Base-by-base conservation (phyloP, 2,329 filamentous ascomycete species). In the Lomentospora prolificans region DNA sequence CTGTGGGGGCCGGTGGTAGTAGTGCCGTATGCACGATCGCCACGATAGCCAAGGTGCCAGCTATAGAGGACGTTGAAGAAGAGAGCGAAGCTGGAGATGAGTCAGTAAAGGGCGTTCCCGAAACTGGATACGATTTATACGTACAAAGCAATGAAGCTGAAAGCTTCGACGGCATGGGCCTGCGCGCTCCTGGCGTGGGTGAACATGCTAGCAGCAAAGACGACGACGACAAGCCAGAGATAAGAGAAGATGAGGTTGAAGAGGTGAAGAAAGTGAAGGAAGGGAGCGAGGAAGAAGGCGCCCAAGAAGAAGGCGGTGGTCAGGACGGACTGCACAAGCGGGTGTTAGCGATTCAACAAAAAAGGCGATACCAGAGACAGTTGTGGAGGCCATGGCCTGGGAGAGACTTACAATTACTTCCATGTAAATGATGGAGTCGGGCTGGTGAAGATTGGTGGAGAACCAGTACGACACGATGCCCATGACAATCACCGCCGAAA, bases 161-260 rank as follows among this genome's bases (percentile, higher is more conserved):
- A 69, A 10, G 67, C 65, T 57, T 67, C 66, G 44, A 64, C 63
- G 2, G 65, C 62, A n/a, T 66, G 61, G 6, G 57, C 54, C 6
- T 65, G 60, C 6, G 51, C 36, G 54, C 59, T 59, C 27, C 59
- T 56, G 33, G 63, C 59, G 57, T 60, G 53, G 44, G 60, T 66
- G 60, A 62, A 69, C 31, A 64, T 62, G 48, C 59, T 57, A 22
- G 66, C 66, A 9, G 64, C 61, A 48, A 68, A 68, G 7, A 63
- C 65, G 28, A 69, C 66, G 3, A 60, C 61, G 46, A 67, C 67
- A 9, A 69, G 59, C 67, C 67, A 69, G 9, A 69, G 65, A 58
- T 68, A 68, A 19, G 66, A 67, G 59, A 69, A 69, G 53, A 69
- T 64, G 55, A 68, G 60, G 61, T 69, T 68, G 62, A 69, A 68